Conservation (phyloP, 441 rosid species). For the Populus tomentosa region DNA sequence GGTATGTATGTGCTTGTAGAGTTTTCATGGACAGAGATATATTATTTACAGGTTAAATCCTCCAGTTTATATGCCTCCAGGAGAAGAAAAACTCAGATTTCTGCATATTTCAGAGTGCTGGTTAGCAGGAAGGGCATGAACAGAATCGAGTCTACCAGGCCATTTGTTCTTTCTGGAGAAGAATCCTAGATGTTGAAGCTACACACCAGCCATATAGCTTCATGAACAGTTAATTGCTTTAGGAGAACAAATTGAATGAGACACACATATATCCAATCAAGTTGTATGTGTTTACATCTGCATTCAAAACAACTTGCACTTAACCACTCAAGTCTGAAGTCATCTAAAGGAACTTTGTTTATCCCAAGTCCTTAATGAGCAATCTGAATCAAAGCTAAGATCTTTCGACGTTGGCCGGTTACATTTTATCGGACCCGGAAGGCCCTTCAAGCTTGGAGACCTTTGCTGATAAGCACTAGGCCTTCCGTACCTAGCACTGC, state of each 20-base stretch:
- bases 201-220: no score
- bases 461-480: conserved; percentile 55
- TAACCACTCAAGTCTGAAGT: conserved; percentile 16
- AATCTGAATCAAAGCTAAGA: conserved; percentile 52
- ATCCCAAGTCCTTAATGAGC: conserved; percentile 47
- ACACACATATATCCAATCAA: not conserved
- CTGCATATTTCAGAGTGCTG: no score
- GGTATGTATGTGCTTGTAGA: no score
- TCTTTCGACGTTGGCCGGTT: conserved; percentile 35
- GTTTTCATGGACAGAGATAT: no score
- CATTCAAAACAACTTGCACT: not conserved
- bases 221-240: no score
- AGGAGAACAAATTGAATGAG: no score
- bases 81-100: not conserved
- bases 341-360: conserved; percentile 33
- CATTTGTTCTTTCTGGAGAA: no score
- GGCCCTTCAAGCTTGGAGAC: conserved; percentile 72
- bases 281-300: not conserved
- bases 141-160: no score
- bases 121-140: no score
- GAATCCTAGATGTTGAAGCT: no score
- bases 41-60: no score
- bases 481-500: conserved; percentile 34
- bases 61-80: no score
- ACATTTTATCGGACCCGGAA: conserved; percentile 49